Percentiles rank a stretch among this genome's conserved stretches.
These are phyloP conservation scores for Aspergillus baeticus DNA, from an alignment of 495 filamentous ascomycete species.

Conservation along the genomic window DNA sequence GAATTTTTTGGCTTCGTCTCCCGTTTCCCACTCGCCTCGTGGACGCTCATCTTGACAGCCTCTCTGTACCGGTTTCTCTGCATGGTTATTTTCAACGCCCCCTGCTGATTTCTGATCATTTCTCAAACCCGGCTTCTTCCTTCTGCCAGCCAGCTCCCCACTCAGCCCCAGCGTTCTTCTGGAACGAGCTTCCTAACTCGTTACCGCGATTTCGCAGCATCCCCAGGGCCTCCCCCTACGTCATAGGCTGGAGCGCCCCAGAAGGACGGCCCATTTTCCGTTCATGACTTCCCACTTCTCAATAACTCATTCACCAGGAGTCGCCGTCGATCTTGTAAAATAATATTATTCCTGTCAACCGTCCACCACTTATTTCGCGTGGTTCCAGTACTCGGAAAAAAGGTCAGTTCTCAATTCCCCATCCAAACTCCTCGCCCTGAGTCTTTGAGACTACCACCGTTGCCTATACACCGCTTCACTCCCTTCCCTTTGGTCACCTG, in stretches of 20 bases:
- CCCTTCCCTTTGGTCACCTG: slow-evolving; percentile 13
- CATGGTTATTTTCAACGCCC: too few relatives aligned
- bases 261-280: slow-evolving; percentile 30
- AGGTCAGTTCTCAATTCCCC: slow-evolving; percentile 23
- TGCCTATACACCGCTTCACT: slow-evolving; percentile 25
- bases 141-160: not conserved
- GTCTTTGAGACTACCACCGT: slow-evolving; percentile 18
- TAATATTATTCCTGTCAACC: not conserved
- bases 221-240: slow-evolving; percentile 32
- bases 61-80: not conserved
- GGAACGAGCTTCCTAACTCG: not conserved
- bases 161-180: not conserved
- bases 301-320: slow-evolving; percentile 11
- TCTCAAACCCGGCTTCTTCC: not conserved
- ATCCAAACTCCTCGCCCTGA: slow-evolving; percentile 20
- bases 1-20: slow-evolving; percentile 10
- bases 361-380: not conserved
- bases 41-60: not conserved
- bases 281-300: slow-evolving; percentile 12
- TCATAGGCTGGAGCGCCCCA: slow-evolving; percentile 34
- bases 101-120: not conserved
- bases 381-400: slow-evolving; percentile 5
- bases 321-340: slow-evolving; percentile 29
- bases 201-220: slow-evolving; percentile 21
- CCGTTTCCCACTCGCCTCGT: too few relatives aligned